Evolutionary conservation across 2,329 filamentous ascomycete genomes (phyloP).

Genomic region (Stenocarpella maydis): DNA sequence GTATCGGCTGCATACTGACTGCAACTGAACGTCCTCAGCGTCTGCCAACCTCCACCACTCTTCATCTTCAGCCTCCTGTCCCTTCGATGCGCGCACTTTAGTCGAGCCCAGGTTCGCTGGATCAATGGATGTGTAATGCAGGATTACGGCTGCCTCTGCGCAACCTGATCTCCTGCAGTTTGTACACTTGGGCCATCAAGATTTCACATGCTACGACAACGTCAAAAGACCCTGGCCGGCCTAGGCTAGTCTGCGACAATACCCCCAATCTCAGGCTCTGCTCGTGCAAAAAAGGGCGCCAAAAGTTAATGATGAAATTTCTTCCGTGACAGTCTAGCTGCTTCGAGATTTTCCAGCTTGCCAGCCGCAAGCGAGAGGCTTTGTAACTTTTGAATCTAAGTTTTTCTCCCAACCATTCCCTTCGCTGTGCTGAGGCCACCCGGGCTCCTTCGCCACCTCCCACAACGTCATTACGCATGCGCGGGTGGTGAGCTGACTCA

Average conservation of each 20-base stretch:
- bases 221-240: not conserved
- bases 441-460: slow-evolving; percentile 18
- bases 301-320: not conserved
- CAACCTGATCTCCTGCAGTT: not conserved
- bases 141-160: not conserved
- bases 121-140: not conserved
- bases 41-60: not conserved
- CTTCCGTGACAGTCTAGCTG: not conserved
- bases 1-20: not conserved
- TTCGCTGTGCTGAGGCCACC: not conserved
- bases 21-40: too few species aligned
- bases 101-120: not conserved
- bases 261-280: not conserved
- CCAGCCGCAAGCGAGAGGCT: not conserved
- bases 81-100: not conserved
- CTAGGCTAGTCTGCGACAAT: not conserved
- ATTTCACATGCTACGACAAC: slow-evolving; percentile 23
- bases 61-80: not conserved
- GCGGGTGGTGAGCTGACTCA: slow-evolving; percentile 17
- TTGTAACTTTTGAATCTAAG: not conserved
- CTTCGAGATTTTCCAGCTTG: not conserved
- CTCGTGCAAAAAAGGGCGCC: not conserved
- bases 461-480: slow-evolving; percentile 32
- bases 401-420: not conserved
- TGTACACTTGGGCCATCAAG: not conserved